These are phyloP conservation scores for Phialophora tarda DNA, from an alignment of 2,329 filamentous ascomycete species.

Conservation along the genomic window DNA sequence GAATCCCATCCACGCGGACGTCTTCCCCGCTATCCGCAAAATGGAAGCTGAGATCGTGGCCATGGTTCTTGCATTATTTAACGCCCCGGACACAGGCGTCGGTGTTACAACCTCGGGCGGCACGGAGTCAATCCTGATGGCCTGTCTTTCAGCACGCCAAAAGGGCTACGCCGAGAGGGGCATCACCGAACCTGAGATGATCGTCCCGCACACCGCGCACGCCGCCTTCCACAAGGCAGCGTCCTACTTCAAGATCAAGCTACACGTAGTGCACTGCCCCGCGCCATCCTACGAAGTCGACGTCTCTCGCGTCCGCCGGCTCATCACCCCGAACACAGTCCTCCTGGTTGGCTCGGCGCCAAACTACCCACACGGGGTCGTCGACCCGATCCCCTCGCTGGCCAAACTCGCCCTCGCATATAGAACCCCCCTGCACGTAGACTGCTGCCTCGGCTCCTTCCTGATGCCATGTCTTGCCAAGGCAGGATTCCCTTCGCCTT, in stretches of 20 bases:
- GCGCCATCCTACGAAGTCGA: constrained; percentile 86
- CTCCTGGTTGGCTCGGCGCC: constrained; percentile 92
- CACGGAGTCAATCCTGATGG: constrained; percentile 96
- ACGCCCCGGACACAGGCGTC: constrained; percentile 81
- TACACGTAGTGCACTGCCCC: constrained; percentile 86
- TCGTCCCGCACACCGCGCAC: constrained; percentile 91
- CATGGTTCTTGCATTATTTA: constrained; percentile 89
- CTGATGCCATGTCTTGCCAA: constrained; percentile 88
- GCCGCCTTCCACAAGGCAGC: constrained; percentile 95
- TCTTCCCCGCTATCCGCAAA: constrained; percentile 96
- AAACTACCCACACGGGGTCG: constrained; percentile 98
- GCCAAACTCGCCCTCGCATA: constrained; percentile 81
- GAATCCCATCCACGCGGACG: constrained; percentile 97
- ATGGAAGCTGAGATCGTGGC: constrained; percentile 99
- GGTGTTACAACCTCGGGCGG: constrained; percentile 92
- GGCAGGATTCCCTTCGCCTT: constrained; percentile 74
- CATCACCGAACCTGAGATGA: constrained; percentile 95
- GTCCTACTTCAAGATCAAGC: constrained; percentile 95
- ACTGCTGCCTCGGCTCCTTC: constrained; percentile 97
- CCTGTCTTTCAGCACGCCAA: constrained; percentile 85
- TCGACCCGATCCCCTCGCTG: constrained; percentile 87
- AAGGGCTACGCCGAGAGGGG: constrained; percentile 85
- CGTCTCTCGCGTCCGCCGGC: constrained; percentile 73
- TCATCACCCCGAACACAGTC: constrained; percentile 93
- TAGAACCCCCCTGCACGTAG: constrained; percentile 87